Percentiles rank a stretch among this genome's conserved stretches.
Conservation (phyloP, 2,329 filamentous ascomycete species). For the Apiospora sp. region DNA sequence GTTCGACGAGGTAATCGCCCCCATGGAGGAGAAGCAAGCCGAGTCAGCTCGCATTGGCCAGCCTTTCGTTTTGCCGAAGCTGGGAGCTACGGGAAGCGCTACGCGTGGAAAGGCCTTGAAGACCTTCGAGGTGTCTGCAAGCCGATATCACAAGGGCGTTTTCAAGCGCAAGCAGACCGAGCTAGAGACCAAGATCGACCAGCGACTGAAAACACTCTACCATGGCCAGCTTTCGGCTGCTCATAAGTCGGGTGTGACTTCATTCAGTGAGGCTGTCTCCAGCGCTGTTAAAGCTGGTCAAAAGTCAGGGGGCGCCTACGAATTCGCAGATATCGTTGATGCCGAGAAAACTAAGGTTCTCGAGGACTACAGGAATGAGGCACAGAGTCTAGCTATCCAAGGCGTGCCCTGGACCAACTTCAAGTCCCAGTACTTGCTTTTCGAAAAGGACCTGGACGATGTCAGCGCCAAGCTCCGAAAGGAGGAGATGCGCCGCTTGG, state of each 20-base stretch:
- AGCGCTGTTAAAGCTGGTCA: slow-evolving; percentile 88
- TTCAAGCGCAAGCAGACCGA: slow-evolving; percentile 87
- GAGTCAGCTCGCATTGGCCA: slow-evolving; percentile 78
- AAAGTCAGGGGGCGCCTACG: slow-evolving; percentile 88
- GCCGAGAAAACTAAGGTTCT: slow-evolving; percentile 81
- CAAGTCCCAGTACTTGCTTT: slow-evolving; percentile 78
- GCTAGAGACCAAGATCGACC: slow-evolving; percentile 85
- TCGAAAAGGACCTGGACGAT: slow-evolving; percentile 90
- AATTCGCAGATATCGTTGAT: slow-evolving; percentile 93
- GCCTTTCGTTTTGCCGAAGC: slow-evolving; percentile 73
- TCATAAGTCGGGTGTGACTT: slow-evolving; percentile 84
- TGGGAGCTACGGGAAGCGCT: slow-evolving; percentile 76
- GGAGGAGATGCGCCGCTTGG: slow-evolving; percentile 94
- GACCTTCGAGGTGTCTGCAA: slow-evolving; percentile 89
- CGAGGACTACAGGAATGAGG: slow-evolving; percentile 78
- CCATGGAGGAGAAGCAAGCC: slow-evolving; percentile 86
- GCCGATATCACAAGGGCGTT: slow-evolving; percentile 95
- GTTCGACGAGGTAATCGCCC: slow-evolving; percentile 83
- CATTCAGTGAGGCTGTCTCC: slow-evolving; percentile 90
- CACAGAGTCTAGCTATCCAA: slow-evolving; percentile 76
- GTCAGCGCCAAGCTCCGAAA: slow-evolving; percentile 85
- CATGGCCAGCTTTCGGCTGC: slow-evolving; percentile 86
- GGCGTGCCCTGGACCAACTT: slow-evolving; percentile 90
- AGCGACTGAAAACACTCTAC: slow-evolving; percentile 87
- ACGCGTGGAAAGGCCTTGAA: slow-evolving; percentile 78